These are phyloP conservation scores for Nicotiana tabacum DNA, from an alignment of 257 asterid species.

Conservation along the genomic window DNA sequence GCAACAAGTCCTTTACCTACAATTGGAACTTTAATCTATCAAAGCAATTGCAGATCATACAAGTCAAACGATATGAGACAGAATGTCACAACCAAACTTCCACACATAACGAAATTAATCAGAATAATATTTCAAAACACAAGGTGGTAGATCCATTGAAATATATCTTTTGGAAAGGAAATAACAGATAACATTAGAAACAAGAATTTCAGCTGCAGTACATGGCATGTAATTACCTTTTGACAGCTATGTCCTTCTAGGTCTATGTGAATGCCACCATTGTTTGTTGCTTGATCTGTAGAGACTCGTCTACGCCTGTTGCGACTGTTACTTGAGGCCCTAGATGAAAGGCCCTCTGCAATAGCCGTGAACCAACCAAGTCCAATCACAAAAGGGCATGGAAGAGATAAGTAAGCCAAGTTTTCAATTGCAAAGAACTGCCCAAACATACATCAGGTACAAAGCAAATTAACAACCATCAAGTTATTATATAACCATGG, in stretches of 20 bases:
- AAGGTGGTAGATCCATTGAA: neutral
- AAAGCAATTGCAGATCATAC: too few relatives aligned
- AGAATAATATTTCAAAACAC: neutral
- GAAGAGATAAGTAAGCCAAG: neutral
- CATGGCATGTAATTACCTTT: slow-evolving; percentile 29
- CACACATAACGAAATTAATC: neutral
- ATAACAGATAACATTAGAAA: neutral
- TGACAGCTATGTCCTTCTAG: slow-evolving; percentile 53
- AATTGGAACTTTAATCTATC: too few relatives aligned
- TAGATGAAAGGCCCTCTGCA: slow-evolving; percentile 45
- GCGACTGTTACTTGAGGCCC: slow-evolving; percentile 20
- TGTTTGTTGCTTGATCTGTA: slow-evolving; percentile 40
- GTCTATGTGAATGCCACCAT: slow-evolving; percentile 44
- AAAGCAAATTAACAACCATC: neutral
- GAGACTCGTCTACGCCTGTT: slow-evolving; percentile 49
- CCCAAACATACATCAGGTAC: neutral
- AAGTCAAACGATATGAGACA: too few relatives aligned
- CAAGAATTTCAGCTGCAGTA: neutral
- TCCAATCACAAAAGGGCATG: neutral
- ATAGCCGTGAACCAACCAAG: slow-evolving; percentile 1
- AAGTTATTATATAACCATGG: too few relatives aligned
- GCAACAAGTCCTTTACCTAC: too few relatives aligned
- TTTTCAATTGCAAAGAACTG: neutral
- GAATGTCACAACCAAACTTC: too few relatives aligned
- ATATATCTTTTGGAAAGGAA: neutral